Percentiles rank a stretch among this genome's conserved stretches.
Evolutionary conservation across 495 filamentous ascomycete genomes (phyloP).

Genomic region (Coniosporium apollinis): DNA sequence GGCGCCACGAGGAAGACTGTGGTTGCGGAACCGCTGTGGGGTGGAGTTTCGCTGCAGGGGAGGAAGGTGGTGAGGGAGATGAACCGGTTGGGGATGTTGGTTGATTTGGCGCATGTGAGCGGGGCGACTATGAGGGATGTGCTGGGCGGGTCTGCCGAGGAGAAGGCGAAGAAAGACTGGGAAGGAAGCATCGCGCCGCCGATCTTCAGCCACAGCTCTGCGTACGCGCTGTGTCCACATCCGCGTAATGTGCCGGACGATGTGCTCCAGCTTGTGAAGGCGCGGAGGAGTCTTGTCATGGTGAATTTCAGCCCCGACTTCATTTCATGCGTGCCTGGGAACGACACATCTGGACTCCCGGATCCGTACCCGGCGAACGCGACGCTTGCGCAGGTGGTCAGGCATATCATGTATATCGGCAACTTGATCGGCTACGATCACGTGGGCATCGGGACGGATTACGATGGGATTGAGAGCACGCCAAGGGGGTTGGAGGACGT

Average conservation of each 20-base stretch:
- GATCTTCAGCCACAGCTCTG: conserved; percentile 58
- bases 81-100: conserved; percentile 67
- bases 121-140: conserved; percentile 57
- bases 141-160: conserved; percentile 28
- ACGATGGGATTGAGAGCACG: conserved; percentile 41
- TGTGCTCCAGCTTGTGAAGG: conserved; percentile 44
- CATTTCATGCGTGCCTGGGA: conserved; percentile 45
- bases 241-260: conserved; percentile 59
- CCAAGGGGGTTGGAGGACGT: conserved; percentile 61
- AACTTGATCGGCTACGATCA: conserved; percentile 53
- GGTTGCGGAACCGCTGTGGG: conserved; percentile 25
- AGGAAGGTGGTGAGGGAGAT: conserved; percentile 51
- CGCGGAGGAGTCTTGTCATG: conserved; percentile 50
- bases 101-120: conserved; percentile 54
- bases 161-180: conserved; percentile 30
- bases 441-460: conserved; percentile 61
- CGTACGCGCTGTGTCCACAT: conserved; percentile 48
- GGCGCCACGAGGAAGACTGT: conserved; percentile 12
- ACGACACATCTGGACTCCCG: conserved; percentile 21
- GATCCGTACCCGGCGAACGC: conserved; percentile 37
- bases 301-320: conserved; percentile 70
- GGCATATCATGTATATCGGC: conserved; percentile 56
- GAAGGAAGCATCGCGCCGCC: conserved; percentile 39
- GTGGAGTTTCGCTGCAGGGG: conserved; percentile 48
- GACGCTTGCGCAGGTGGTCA: conserved; percentile 64